These are phyloP conservation scores for Pseudoscleropodium purum DNA, from an alignment of 225 moss, liverwort and hornwort genomes.

Conservation along the genomic window DNA sequence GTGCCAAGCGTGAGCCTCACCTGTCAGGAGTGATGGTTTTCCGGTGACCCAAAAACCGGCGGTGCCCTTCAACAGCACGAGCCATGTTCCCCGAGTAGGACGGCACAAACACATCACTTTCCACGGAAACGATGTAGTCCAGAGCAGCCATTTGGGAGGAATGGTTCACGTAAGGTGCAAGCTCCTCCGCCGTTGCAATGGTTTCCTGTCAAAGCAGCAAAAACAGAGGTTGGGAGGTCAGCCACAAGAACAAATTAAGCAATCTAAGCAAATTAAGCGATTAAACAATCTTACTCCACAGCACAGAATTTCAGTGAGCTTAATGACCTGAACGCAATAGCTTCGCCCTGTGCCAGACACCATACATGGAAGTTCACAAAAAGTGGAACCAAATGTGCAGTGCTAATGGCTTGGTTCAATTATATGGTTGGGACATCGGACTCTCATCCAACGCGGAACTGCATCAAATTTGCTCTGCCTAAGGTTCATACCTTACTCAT, in stretches of 20 bases:
- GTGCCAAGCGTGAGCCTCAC: constrained; percentile 10
- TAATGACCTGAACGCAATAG: background rate
- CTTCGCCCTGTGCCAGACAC: background rate
- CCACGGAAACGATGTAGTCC: constrained; percentile 86
- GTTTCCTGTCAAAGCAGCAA: constrained; percentile 50
- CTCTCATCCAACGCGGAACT: background rate
- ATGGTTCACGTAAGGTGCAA: constrained; percentile 70
- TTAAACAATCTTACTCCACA: background rate
- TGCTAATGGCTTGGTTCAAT: background rate
- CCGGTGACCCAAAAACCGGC: constrained; percentile 77
- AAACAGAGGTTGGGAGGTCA: background rate
- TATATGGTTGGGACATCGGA: background rate
- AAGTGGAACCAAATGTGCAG: background rate
- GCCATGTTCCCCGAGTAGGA: constrained; percentile 99
- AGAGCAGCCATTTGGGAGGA: constrained; percentile 97
- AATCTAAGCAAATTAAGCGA: background rate
- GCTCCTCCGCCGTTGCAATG: constrained; percentile 67
- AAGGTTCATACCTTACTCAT: constrained; percentile 54
- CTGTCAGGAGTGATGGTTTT: constrained; percentile 91
- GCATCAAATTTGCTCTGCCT: background rate
- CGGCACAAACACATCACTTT: constrained; percentile 90
- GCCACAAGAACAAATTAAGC: background rate
- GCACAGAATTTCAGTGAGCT: background rate
- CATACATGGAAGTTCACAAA: background rate
- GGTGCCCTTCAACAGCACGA: constrained; percentile 94